Evolutionary conservation across 768 basidiomycete genomes (phyloP).

Genomic region (Boletus rubroflammeus): DNA sequence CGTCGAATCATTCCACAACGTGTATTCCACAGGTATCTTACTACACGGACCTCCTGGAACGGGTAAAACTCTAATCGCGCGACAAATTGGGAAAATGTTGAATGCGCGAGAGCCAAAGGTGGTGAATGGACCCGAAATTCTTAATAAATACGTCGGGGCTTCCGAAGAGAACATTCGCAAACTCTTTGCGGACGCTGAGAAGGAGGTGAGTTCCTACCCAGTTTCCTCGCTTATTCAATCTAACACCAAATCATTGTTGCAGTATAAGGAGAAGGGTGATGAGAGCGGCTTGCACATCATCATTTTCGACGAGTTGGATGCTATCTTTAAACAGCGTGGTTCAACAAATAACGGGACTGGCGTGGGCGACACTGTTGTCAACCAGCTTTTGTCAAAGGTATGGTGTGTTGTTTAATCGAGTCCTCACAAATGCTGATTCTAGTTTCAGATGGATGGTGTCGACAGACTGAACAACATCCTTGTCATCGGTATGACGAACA

Average conservation of each 20-base stretch:
- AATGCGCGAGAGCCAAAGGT: conserved; percentile 98
- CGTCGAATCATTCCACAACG: neutral
- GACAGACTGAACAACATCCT: conserved; percentile 98
- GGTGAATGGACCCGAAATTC: conserved; percentile 96
- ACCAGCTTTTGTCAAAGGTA: conserved; percentile 96
- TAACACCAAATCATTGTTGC: conserved; percentile 2
- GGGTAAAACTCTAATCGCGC: conserved; percentile 95
- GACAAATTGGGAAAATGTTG: conserved; percentile 99
- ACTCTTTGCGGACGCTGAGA: conserved; percentile 96
- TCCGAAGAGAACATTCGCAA: conserved; percentile 98
- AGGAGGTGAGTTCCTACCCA: conserved; percentile 58
- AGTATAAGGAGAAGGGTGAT: conserved; percentile 98
- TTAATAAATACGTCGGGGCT: conserved; percentile 96
- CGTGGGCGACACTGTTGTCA: conserved; percentile 98
- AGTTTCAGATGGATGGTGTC: conserved; percentile 91
- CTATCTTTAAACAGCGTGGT: conserved; percentile 98
- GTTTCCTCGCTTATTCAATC: neutral
- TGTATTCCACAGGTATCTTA: conserved; percentile 64
- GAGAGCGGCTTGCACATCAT: conserved; percentile 98
- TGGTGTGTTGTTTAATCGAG: neutral
- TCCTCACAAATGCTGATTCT: conserved; percentile 9
- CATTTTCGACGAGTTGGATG: conserved; percentile 98
- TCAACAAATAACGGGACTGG: conserved; percentile 89
- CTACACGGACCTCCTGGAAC: conserved; percentile 97
- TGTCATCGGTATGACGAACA: conserved; percentile 99